A percentile compares a stretch with the other conserved stretches of the same genome.
These are phyloP conservation scores for Flaveria trinervia DNA, from an alignment of 129 eudicot genomes.

Conservation along the genomic window DNA sequence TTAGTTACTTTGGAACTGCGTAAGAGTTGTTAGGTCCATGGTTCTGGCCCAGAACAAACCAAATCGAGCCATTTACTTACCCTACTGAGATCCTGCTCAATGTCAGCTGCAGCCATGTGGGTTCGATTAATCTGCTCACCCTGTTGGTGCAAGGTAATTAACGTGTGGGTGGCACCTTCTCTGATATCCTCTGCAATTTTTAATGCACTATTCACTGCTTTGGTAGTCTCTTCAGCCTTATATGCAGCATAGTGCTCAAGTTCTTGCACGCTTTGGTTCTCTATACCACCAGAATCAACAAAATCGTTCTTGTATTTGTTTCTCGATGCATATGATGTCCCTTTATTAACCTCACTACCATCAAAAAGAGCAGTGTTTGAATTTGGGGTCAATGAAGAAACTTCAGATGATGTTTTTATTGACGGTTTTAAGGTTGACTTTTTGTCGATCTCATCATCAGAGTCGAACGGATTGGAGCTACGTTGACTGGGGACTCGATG, in stretches of 20 bases:
- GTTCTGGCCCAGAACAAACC: background rate
- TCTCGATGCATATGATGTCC: conserved; percentile 33
- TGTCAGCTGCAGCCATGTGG: conserved; percentile 79
- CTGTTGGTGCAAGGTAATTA: conserved; percentile 85
- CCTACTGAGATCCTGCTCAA: conserved; percentile 88
- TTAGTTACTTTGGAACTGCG: conserved; percentile 6
- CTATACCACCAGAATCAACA: conserved; percentile 78
- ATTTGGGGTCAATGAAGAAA: conserved; percentile 36
- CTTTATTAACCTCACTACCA: conserved; percentile 49
- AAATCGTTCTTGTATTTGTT: conserved; percentile 83
- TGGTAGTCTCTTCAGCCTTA: conserved; percentile 91
- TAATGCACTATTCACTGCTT: conserved; percentile 61
- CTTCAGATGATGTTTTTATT: conserved; percentile 49
- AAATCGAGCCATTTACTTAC: conserved; percentile 41
- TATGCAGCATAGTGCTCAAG: conserved; percentile 78
- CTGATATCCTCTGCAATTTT: conserved; percentile 88
- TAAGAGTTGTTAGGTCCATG: background rate
- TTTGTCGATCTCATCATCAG: conserved; percentile 62
- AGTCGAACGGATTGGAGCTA: conserved; percentile 71
- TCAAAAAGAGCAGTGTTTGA: conserved; percentile 55
- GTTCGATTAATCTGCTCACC: conserved; percentile 92
- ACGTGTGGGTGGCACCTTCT: conserved; percentile 82
- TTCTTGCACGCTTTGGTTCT: conserved; percentile 72
- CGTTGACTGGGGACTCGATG: conserved; percentile 35
- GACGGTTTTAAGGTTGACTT: conserved; percentile 45